Conservation (phyloP, 2,329 filamentous ascomycete species). For the Zymoseptoria ardabiliae region DNA sequence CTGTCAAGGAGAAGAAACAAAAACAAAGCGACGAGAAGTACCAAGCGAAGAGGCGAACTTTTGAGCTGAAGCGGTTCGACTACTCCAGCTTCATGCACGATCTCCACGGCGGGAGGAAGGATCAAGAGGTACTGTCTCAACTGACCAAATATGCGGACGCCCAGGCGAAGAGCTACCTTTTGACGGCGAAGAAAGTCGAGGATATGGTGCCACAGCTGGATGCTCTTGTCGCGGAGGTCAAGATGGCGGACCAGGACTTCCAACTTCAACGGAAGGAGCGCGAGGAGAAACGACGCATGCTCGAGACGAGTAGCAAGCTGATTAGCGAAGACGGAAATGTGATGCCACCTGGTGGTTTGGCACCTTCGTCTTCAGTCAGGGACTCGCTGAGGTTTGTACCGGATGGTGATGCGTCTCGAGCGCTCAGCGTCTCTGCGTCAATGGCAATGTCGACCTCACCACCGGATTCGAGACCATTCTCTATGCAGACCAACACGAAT, state of each 20-base stretch:
- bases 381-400: slow-evolving; percentile 17
- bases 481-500: slow-evolving; percentile 19
- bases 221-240: slow-evolving; percentile 80
- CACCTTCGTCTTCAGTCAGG: slow-evolving; percentile 22
- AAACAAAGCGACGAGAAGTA: slow-evolving; percentile 94
- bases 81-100: slow-evolving; percentile 99
- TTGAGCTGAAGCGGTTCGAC: slow-evolving; percentile 95
- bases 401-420: slow-evolving; percentile 18
- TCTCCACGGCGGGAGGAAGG: slow-evolving; percentile 95
- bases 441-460: slow-evolving; percentile 24
- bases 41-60: slow-evolving; percentile 84
- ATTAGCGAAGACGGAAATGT: slow-evolving; percentile 26
- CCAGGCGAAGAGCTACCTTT: slow-evolving; percentile 75
- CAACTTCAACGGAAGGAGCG: slow-evolving; percentile 91
- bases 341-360: slow-evolving; percentile 20
- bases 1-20: slow-evolving; percentile 93
- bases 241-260: slow-evolving; percentile 90
- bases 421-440: slow-evolving; percentile 16
- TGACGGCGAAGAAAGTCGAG: slow-evolving; percentile 80
- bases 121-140: slow-evolving; percentile 92
- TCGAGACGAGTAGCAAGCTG: slow-evolving; percentile 76
- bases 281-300: slow-evolving; percentile 81
- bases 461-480: slow-evolving; percentile 14
- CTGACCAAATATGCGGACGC: slow-evolving; percentile 89
- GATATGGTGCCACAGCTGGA: slow-evolving; percentile 81